These are phyloP conservation scores for Xylaria sp. DNA, from an alignment of 2,329 filamentous ascomycete genomes.

Conservation along the genomic window DNA sequence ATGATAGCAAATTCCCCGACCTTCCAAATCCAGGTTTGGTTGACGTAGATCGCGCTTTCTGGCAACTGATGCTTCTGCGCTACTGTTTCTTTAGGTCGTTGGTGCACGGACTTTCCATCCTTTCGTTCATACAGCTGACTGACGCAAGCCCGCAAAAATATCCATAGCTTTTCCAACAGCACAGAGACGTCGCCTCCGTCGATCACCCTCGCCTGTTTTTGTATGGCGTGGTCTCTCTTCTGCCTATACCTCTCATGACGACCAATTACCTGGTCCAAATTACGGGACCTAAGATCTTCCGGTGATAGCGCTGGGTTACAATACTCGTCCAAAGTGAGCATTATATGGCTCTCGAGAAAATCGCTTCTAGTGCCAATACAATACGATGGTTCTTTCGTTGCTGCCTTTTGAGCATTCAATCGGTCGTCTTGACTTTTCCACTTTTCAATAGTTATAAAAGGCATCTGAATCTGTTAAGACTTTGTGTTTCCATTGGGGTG, in stretches of 20 bases:
- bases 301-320: background rate
- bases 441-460: too few relatives aligned
- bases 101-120: too few relatives aligned
- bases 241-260: background rate
- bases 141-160: background rate
- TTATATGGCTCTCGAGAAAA: background rate
- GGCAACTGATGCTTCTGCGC: background rate
- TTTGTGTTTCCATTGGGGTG: too few relatives aligned
- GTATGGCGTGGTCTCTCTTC: background rate
- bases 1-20: too few relatives aligned
- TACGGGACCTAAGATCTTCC: background rate
- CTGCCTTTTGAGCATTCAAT: too few relatives aligned
- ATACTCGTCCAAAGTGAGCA: conserved; percentile 13
- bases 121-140: background rate
- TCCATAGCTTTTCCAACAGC: background rate
- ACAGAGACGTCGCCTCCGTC: background rate
- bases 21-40: conserved; percentile 12
- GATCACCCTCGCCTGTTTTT: too few relatives aligned
- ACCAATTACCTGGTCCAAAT: conserved; percentile 6
- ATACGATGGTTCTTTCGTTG: too few relatives aligned
- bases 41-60: background rate
- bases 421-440: too few relatives aligned
- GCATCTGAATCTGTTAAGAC: too few relatives aligned
- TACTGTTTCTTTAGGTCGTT: background rate
- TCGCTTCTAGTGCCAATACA: background rate